Base-by-base conservation (phyloP, 2,329 filamentous ascomycete species). In the Xylariaceae sp. region DNA sequence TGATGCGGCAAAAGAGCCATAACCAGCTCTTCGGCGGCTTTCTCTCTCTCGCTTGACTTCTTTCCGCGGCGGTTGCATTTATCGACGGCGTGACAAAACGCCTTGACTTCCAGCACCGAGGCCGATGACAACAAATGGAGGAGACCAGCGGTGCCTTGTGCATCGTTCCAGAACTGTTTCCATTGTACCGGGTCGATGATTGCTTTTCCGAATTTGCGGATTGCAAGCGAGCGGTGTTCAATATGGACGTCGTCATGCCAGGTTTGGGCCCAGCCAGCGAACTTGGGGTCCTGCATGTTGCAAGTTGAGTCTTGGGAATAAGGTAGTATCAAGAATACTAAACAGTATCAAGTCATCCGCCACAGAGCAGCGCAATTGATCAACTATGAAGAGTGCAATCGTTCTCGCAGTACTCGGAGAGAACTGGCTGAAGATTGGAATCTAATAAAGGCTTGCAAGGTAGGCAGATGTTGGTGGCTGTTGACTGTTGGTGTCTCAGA, bases 1-100 rank as follows among this genome's bases (percentile, higher is more conserved):
- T 54, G 52, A 43, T 54, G 42, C 18, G 52, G 49, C 11, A 54
- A 31, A 39, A 54, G 49, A 14, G 52, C 52, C 49, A 44, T 52
- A 30, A 52, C 39, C 2, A 54, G 43, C 33, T 52, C 46, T 12
- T 52, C 40, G 6, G 52, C 19, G 19, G 40, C 41, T 18, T 12
- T 42, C 43, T 54, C 52, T 42, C 49, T 49, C 1, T 54, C 49
- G 11, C 30, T 35, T 31, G 52, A 54, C 30, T 54, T 54, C 6
- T 27, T 46, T 5, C 49, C 43, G 11, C 49, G 42, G 31, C 45
- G 43, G 14, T 49, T 52, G 31, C 18, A 52, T 39, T n/a, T n/a
- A 40, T 40, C 41, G 14, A 52, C 49, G 31, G 30, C 46, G 19
- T 39, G 5, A 49, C 52, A 49, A 19, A 54, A 52, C 14, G 41